phyloP scores from a whole-genome alignment of 768 basidiomycete species.

The Auriscalpium microsporum region DNA sequence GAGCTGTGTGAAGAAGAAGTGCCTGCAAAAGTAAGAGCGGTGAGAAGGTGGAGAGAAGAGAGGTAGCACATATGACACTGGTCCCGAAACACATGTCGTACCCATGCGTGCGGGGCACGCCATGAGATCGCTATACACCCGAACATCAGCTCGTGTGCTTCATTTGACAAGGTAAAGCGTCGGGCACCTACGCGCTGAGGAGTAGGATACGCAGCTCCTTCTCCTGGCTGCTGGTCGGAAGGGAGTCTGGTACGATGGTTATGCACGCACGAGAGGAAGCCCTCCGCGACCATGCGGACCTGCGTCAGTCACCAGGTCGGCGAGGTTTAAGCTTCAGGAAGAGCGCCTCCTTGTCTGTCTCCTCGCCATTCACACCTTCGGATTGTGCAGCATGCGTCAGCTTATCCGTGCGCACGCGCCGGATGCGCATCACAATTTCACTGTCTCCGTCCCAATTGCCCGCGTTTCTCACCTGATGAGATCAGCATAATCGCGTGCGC shows the following conservation, averaged over 20 bases:
- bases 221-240: background rate
- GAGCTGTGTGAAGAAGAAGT: constrained; percentile 15
- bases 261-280: background rate
- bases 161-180: too few relatives aligned
- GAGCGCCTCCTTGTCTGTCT: constrained; percentile 3
- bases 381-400: too few relatives aligned
- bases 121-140: constrained; percentile 4
- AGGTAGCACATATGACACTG: constrained; percentile 8
- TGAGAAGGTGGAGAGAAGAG: background rate
- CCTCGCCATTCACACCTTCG: too few relatives aligned
- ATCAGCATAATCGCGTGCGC: too few relatives aligned
- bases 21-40: background rate
- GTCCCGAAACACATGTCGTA: constrained; percentile 17
- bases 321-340: constrained; percentile 8
- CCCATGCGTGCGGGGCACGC: constrained; percentile 1
- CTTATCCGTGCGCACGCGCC: too few relatives aligned
- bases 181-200: background rate
- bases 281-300: background rate
- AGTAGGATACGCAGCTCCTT: constrained; percentile 1
- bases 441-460: too few relatives aligned
- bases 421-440: too few relatives aligned
- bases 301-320: background rate
- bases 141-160: background rate
- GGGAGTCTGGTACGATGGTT: background rate
- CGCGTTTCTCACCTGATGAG: background rate